phyloP scores from a whole-genome alignment of 495 filamentous ascomycete species.

The Poronia punctata region DNA sequence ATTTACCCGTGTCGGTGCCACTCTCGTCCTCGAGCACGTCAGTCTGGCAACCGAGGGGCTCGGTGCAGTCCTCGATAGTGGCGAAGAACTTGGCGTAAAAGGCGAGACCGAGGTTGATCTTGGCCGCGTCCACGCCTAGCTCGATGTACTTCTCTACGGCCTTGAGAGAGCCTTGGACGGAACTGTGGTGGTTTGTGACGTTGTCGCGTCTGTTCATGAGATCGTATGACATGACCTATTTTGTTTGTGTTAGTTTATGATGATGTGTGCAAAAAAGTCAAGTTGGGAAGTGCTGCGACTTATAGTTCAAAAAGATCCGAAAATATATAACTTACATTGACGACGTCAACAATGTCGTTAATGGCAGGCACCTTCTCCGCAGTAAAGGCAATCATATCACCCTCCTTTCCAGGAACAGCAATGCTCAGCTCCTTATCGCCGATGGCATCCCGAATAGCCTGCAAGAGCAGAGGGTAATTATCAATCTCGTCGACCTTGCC shows the following conservation, averaged over 20 bases:
- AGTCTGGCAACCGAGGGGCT: constrained; percentile 50
- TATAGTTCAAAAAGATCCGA: not conserved
- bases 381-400: constrained; percentile 60
- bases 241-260: constrained; percentile 1
- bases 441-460: constrained; percentile 48
- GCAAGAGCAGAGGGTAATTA: constrained; percentile 51
- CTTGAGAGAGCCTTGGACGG: constrained; percentile 43
- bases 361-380: constrained; percentile 50
- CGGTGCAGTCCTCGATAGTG: constrained; percentile 33
- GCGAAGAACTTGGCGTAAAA: constrained; percentile 64
- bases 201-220: constrained; percentile 47
- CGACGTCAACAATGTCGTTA: constrained; percentile 51
- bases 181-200: constrained; percentile 49
- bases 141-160: constrained; percentile 49
- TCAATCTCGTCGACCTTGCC: constrained; percentile 51
- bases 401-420: constrained; percentile 50
- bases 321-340: constrained; percentile 38
- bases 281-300: too few relatives aligned
- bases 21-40: constrained; percentile 48
- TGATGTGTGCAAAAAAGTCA: too few relatives aligned
- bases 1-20: constrained; percentile 51
- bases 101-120: constrained; percentile 59
- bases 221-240: too few relatives aligned
- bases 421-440: constrained; percentile 56
- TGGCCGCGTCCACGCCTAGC: constrained; percentile 43